Evolutionary conservation across 371 early-diverging fungal species (phyloP).

Genomic region (Blakeslea trispora): DNA sequence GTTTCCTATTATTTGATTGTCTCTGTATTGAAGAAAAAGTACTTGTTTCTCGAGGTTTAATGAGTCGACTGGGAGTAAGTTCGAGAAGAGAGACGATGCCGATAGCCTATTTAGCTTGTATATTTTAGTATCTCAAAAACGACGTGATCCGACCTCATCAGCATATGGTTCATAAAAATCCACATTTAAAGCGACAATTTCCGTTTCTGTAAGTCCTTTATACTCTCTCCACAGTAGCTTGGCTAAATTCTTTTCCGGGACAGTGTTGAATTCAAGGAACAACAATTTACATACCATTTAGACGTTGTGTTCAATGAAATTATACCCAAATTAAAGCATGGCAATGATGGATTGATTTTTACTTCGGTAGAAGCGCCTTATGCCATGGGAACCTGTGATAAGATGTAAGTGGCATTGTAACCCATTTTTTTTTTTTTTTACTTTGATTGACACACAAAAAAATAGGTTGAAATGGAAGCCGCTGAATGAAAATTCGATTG

Average conservation of each 20-base stretch:
- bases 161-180: conserved; percentile 47
- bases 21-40: conserved; percentile 57
- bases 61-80: conserved; percentile 76
- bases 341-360: conserved; percentile 97
- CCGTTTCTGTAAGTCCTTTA: conserved; percentile 64
- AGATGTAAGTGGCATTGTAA: conserved; percentile 62
- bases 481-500: conserved; percentile 95
- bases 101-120: no score
- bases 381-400: conserved; percentile 79
- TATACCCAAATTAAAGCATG: conserved; percentile 82
- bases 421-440: neutral
- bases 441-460: neutral
- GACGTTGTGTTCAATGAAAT: conserved; percentile 65
- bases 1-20: conserved; percentile 80
- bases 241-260: no score
- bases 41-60: conserved; percentile 58
- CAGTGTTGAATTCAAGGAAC: conserved; percentile 70
- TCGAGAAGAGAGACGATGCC: no score
- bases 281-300: conserved; percentile 72
- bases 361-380: conserved; percentile 90
- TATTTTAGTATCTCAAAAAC: conserved; percentile 60
- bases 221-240: no score
- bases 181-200: conserved; percentile 38
- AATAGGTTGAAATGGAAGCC: conserved; percentile 99
- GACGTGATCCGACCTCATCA: conserved; percentile 74